These are phyloP conservation scores for Alternaria novae-zelandiae DNA, from an alignment of 2,329 filamentous ascomycete genomes.

Conservation along the genomic window DNA sequence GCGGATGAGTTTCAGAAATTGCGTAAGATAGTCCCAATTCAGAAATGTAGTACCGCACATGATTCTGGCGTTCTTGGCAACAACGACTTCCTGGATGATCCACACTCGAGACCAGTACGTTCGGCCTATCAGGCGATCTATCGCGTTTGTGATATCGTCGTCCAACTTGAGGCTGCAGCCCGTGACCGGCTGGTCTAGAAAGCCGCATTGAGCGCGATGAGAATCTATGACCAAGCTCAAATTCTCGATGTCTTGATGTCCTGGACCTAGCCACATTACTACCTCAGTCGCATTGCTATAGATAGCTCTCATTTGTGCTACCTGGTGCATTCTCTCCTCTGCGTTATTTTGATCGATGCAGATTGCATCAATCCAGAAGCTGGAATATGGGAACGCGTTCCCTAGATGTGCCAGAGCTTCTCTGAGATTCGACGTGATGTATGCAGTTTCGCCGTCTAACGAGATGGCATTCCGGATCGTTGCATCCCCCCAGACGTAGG, in stretches of 20 bases:
- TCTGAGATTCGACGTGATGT: neutral
- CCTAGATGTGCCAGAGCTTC: neutral
- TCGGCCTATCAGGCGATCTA: no score
- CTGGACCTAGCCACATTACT: neutral
- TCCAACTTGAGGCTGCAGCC: no score
- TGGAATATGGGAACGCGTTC: neutral
- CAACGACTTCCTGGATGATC: neutral
- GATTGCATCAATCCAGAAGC: neutral
- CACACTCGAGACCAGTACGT: neutral
- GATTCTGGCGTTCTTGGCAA: neutral
- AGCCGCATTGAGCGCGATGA: no score
- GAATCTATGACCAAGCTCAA: neutral
- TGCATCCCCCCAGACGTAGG: neutral
- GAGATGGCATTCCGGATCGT: accelerated
- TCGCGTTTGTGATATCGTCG: no score
- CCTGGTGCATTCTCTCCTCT: neutral
- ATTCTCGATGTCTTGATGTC: accelerated
- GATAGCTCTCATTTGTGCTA: neutral
- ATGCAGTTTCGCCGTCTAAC: accelerated
- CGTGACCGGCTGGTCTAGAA: no score
- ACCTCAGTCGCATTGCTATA: neutral
- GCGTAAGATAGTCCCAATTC: no score
- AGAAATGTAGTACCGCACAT: neutral
- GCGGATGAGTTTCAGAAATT: no score
- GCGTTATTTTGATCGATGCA: neutral